Evolutionary conservation across 2,329 filamentous ascomycete species (phyloP).

Genomic region (Alternaria gansuensis): DNA sequence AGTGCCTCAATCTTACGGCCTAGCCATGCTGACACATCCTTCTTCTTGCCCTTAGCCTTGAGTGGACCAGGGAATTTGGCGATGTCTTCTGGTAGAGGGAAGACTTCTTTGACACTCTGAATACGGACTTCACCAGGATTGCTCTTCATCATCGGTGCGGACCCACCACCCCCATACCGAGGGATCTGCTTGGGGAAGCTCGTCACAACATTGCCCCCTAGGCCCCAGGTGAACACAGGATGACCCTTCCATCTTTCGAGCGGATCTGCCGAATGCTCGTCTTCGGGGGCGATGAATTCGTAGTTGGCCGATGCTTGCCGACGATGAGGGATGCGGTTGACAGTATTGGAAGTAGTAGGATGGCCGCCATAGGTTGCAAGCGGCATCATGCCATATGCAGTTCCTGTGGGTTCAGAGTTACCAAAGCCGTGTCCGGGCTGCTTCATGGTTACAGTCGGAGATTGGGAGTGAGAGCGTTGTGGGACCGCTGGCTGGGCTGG

Average conservation of each 20-base stretch:
- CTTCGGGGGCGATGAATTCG: constrained; percentile 65
- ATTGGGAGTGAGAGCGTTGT: constrained; percentile 65
- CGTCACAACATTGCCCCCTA: constrained; percentile 82
- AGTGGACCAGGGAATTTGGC: constrained; percentile 89
- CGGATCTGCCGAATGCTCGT: constrained; percentile 71
- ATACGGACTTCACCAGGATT: constrained; percentile 83
- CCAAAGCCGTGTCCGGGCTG: constrained; percentile 54
- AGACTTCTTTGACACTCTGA: constrained; percentile 75
- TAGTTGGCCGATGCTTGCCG: constrained; percentile 60
- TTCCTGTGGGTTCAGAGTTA: constrained; percentile 63
- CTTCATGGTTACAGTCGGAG: constrained; percentile 64
- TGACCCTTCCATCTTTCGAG: constrained; percentile 90
- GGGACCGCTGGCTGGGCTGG: constrained; percentile 23
- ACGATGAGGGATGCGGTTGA: constrained; percentile 46
- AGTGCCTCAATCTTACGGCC: constrained; percentile 76
- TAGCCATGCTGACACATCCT: constrained; percentile 86
- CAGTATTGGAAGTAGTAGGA: constrained; percentile 15
- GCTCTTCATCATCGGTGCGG: constrained; percentile 79
- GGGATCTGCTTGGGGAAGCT: constrained; percentile 90
- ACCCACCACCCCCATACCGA: constrained; percentile 79
- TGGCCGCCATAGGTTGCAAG: constrained; percentile 51
- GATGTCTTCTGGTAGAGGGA: constrained; percentile 75
- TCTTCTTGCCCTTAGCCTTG: constrained; percentile 92
- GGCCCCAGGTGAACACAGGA: constrained; percentile 86
- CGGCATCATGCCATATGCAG: constrained; percentile 60